Conservation (phyloP, 164 flowering plant genomes). For the Taxillus chinensis region DNA sequence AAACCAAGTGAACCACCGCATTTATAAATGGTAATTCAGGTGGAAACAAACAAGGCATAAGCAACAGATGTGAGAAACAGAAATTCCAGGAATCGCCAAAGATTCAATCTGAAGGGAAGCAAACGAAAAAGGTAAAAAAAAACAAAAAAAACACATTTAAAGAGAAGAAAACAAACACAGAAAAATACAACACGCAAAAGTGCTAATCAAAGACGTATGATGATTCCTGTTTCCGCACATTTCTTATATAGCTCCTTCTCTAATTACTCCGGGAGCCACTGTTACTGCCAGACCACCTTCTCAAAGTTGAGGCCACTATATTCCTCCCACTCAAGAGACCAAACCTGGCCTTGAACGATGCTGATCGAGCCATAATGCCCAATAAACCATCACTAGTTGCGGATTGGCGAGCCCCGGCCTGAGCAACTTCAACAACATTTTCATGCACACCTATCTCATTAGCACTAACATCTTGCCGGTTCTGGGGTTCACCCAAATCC, state of each 20-base stretch:
- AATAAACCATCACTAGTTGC: conserved; percentile 23
- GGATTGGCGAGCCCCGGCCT: conserved; percentile 9
- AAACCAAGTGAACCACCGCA: too few relatives aligned
- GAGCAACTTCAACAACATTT: conserved; percentile 25
- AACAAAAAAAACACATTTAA: conserved; percentile 15
- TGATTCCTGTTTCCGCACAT: background rate
- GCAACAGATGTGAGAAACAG: too few relatives aligned
- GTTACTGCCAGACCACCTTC: conserved; percentile 46
- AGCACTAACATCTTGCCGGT: conserved; percentile 32
- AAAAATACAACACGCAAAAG: conserved; percentile 13
- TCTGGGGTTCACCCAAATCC: conserved; percentile 11
- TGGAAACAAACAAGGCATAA: too few relatives aligned
- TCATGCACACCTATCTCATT: conserved; percentile 48
- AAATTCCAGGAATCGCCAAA: too few relatives aligned
- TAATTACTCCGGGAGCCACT: conserved; percentile 22
- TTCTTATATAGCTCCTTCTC: conserved; percentile 1
- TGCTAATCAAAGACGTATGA: background rate
- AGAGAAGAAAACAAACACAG: conserved; percentile 1
- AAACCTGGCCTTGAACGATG: conserved; percentile 43
- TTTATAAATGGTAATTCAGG: too few relatives aligned
- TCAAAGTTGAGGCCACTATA: conserved; percentile 51
- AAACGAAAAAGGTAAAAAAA: conserved; percentile 9
- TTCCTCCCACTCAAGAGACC: conserved; percentile 43
- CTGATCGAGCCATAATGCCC: conserved; percentile 32
- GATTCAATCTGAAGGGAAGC: too few relatives aligned